Evolutionary conservation across 106 monocot genomes (phyloP).

Genomic region (Iris macrosiphon): DNA sequence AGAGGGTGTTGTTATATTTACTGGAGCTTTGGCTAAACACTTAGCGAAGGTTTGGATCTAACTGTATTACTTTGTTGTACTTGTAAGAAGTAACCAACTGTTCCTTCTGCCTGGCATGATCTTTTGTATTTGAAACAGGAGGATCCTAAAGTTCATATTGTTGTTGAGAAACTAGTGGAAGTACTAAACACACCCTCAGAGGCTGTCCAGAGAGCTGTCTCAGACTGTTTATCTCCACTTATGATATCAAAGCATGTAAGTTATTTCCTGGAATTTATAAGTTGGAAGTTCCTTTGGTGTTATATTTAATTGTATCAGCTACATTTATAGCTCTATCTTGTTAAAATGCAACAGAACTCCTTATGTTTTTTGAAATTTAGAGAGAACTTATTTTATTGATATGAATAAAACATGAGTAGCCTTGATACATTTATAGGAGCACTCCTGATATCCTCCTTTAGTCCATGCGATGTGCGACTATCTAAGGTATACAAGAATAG

Average conservation of each 20-base stretch:
- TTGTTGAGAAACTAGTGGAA: constrained; percentile 88
- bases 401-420: too few species aligned
- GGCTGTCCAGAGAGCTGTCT: constrained; percentile 96
- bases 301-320: neutral
- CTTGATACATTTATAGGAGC: too few species aligned
- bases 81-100: neutral
- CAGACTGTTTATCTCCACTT: constrained; percentile 94
- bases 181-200: constrained; percentile 97
- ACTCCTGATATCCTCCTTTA: too few species aligned
- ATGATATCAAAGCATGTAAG: constrained; percentile 81
- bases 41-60: constrained; percentile 50
- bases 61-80: neutral
- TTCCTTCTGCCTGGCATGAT: neutral
- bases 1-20: constrained; percentile 97
- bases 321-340: too few species aligned
- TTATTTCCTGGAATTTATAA: neutral
- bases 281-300: neutral
- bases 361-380: too few species aligned
- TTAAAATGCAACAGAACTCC: too few species aligned
- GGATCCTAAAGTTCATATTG: constrained; percentile 93
- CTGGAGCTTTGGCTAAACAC: constrained; percentile 93
- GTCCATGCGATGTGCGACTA: too few species aligned
- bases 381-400: too few species aligned
- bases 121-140: constrained; percentile 47
- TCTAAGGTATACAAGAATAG: too few species aligned